Conservation (phyloP, 352 stramenopile genomes). For the Paralagenidium karlingii region DNA sequence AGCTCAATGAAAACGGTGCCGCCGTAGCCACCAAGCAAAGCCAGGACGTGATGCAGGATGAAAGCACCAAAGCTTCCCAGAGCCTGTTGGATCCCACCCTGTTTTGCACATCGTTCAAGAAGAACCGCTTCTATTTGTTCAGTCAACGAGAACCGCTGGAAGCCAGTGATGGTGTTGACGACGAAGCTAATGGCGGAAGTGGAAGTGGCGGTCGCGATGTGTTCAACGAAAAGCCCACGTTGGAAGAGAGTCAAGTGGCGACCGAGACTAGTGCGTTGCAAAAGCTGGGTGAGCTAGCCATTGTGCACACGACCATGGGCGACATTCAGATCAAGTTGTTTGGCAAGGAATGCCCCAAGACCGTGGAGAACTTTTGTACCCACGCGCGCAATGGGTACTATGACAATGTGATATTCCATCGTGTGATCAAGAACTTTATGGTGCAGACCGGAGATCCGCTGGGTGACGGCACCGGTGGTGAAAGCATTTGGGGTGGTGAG, state of each 20-base stretch:
- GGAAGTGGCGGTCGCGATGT: conserved; percentile 79
- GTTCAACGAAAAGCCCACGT: conserved; percentile 96
- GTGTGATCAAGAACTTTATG: conserved; percentile 99
- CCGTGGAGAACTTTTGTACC: conserved; percentile 97
- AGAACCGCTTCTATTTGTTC: conserved; percentile 96
- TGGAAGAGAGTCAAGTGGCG: conserved; percentile 86
- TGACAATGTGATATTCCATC: conserved; percentile 98
- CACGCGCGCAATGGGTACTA: conserved; percentile 97
- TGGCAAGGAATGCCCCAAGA: conserved; percentile 87
- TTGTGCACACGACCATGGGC: conserved; percentile 97
- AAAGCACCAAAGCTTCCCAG: conserved; percentile 12
- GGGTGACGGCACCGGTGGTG: conserved; percentile 95
- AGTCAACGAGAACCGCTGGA: conserved; percentile 89
- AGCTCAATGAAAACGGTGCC: conserved; percentile 16
- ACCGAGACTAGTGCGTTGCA: conserved; percentile 58
- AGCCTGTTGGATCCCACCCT: conserved; percentile 70
- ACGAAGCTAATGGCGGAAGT: conserved; percentile 18
- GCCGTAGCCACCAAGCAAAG: conserved; percentile 17
- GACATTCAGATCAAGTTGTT: conserved; percentile 98
- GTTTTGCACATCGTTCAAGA: conserved; percentile 83
- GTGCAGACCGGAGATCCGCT: conserved; percentile 93
- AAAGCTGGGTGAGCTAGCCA: conserved; percentile 57
- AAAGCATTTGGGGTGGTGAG: conserved; percentile 98
- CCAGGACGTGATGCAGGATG: conserved; percentile 49
- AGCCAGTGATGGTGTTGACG: too few relatives aligned